Evolutionary conservation across 2,329 filamentous ascomycete species (phyloP).

Genomic region (Diaporthe eres): DNA sequence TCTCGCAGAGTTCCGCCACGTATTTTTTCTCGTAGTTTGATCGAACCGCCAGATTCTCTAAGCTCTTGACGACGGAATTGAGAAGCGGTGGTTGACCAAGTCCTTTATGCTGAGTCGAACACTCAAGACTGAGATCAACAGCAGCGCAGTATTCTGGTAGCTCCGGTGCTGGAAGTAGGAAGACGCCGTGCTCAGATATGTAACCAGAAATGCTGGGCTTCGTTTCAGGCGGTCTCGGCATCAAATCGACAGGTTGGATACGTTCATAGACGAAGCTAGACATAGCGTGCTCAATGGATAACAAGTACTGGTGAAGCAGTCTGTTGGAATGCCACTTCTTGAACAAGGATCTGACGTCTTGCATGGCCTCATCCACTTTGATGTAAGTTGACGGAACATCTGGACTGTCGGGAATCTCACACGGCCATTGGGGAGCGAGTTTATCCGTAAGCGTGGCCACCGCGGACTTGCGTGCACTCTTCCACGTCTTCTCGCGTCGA

Average conservation of each 20-base stretch:
- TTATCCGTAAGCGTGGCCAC: not conserved
- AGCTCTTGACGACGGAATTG: not conserved
- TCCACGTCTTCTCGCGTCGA: not conserved
- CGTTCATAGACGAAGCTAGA: not conserved
- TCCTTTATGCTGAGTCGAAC: not conserved
- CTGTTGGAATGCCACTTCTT: slow-evolving; percentile 48
- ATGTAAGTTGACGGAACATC: not conserved
- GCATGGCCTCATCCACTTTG: not conserved
- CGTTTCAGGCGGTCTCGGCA: not conserved
- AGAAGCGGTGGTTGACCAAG: not conserved
- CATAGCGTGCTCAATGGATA: not conserved
- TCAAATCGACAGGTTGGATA: not conserved
- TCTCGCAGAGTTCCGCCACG: not conserved
- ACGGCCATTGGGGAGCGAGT: slow-evolving; percentile 26
- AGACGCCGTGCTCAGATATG: slow-evolving; percentile 5
- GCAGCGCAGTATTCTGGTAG: not conserved
- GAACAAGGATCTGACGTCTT: slow-evolving; percentile 36
- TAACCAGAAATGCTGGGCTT: not conserved
- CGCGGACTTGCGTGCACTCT: not conserved
- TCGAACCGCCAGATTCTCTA: not conserved
- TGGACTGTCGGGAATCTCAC: slow-evolving; percentile 22
- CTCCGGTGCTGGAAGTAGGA: slow-evolving; percentile 6
- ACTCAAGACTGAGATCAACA: too few species aligned
- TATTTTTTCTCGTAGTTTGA: slow-evolving; percentile 1
- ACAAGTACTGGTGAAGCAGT: slow-evolving; percentile 45